Conservation (phyloP, 2,329 filamentous ascomycete species). For the Beauveria sp. region DNA sequence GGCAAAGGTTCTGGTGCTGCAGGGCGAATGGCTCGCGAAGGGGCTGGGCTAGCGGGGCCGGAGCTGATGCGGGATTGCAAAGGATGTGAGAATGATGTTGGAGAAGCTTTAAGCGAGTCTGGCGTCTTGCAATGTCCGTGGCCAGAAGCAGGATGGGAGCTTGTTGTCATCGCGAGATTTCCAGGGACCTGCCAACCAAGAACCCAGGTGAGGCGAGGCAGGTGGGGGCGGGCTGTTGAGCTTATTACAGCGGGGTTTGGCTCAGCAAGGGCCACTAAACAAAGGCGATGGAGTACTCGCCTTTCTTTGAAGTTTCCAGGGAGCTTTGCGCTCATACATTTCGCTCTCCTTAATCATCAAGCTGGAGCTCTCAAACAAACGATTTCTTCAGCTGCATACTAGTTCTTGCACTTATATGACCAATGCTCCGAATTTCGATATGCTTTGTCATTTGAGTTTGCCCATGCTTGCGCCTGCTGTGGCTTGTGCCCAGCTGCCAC, state of each 20-base stretch:
- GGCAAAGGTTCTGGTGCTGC: not conserved
- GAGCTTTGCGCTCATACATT: not conserved
- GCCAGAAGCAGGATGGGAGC: not conserved
- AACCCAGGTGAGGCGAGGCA: not conserved
- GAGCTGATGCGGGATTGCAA: not conserved
- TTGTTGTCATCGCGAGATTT: constrained; percentile 8
- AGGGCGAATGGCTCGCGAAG: not conserved
- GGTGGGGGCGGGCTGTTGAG: constrained; percentile 2
- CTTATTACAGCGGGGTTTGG: constrained; percentile 3
- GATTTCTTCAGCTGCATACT: not conserved
- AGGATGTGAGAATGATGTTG: not conserved
- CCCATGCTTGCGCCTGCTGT: not conserved
- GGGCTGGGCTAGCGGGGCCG: not conserved
- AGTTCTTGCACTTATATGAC: too few species aligned
- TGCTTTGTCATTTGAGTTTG: not conserved
- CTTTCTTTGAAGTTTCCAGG: not conserved
- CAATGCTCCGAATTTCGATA: too few species aligned
- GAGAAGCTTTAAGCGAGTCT: not conserved
- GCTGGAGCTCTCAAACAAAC: not conserved
- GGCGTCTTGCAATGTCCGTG: not conserved
- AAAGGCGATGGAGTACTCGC: not conserved
- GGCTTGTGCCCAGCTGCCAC: not conserved
- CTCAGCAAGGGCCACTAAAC: not conserved
- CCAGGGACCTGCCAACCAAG: constrained; percentile 7
- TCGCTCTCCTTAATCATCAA: not conserved